A percentile compares a stretch with the other conserved stretches of the same genome.
Conservation (phyloP, 345 rosid species). For the Populus alba region DNA sequence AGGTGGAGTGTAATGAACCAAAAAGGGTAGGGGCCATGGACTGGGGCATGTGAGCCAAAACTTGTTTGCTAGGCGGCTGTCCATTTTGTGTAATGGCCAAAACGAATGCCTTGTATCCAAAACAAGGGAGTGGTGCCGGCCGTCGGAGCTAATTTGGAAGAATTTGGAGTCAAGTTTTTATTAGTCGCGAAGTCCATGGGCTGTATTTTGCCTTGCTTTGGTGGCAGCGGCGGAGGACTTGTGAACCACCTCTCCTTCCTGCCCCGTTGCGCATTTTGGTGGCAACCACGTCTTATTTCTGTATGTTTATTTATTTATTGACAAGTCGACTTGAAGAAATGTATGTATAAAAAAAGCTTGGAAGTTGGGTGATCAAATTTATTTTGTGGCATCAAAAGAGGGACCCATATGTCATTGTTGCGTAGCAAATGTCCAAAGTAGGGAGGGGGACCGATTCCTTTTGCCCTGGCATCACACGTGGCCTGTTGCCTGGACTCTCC, state of each 20-base stretch:
- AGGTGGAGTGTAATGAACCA: slow-evolving; percentile 17
- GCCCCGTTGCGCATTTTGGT: slow-evolving; percentile 20
- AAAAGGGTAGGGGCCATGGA: background rate
- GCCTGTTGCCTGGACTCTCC: slow-evolving; percentile 17
- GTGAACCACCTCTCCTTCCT: slow-evolving; percentile 23
- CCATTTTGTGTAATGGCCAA: slow-evolving; percentile 15
- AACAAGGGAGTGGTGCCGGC: slow-evolving; percentile 11
- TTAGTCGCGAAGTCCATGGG: background rate
- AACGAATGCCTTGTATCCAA: slow-evolving; percentile 7
- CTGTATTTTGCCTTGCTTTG: slow-evolving; percentile 11
- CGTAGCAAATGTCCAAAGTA: slow-evolving; percentile 29
- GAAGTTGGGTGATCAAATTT: slow-evolving; percentile 7
- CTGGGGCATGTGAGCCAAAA: background rate
- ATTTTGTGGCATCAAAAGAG: slow-evolving; percentile 9
- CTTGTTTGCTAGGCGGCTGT: background rate
- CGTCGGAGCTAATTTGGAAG: slow-evolving; percentile 11
- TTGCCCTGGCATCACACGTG: slow-evolving; percentile 45
- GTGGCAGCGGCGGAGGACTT: slow-evolving; percentile 30
- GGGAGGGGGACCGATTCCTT: slow-evolving; percentile 32
- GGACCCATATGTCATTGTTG: slow-evolving; percentile 32
- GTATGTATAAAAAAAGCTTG: background rate
- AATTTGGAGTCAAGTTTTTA: slow-evolving; percentile 4
- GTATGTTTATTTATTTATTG: background rate
- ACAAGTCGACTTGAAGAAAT: too few species aligned
- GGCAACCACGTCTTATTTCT: slow-evolving; percentile 7